These are phyloP conservation scores for Thalassiosira profunda DNA, from an alignment of 108 stramenopile species.

Conservation along the genomic window DNA sequence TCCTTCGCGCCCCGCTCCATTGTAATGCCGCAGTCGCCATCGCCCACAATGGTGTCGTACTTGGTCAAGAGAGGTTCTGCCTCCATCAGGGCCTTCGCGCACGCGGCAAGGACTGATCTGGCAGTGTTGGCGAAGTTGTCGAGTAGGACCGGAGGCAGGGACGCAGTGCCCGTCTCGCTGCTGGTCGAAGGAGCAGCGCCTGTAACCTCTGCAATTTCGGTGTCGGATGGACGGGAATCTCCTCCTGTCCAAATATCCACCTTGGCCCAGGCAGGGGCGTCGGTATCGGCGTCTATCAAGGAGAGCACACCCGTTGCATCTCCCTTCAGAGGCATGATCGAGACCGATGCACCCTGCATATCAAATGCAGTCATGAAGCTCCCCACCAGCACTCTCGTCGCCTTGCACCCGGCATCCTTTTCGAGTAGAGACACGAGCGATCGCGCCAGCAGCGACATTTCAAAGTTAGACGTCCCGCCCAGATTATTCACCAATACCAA, in stretches of 20 bases:
- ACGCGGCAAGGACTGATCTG: constrained; percentile 28
- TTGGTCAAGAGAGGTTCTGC: constrained; percentile 87
- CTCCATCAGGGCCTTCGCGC: constrained; percentile 64
- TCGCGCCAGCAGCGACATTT: constrained; percentile 89
- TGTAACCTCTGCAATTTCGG: constrained; percentile 60
- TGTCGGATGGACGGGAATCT: constrained; percentile 51
- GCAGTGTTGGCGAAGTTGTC: constrained; percentile 42
- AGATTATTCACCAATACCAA: constrained; percentile 94
- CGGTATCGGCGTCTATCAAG: constrained; percentile 84
- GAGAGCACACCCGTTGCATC: constrained; percentile 44
- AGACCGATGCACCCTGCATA: constrained; percentile 95
- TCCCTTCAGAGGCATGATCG: constrained; percentile 74
- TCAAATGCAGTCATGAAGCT: constrained; percentile 97
- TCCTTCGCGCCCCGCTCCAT: constrained; percentile 95
- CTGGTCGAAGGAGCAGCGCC: constrained; percentile 8
- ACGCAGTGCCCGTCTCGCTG: background rate
- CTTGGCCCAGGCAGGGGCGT: constrained; percentile 86
- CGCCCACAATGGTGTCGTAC: constrained; percentile 95
- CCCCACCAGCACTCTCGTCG: constrained; percentile 81
- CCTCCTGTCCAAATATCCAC: constrained; percentile 58
- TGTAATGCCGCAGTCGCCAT: constrained; percentile 98
- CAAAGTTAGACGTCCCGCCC: constrained; percentile 95
- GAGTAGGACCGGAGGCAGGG: constrained; percentile 53
- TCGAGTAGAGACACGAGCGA: constrained; percentile 66
- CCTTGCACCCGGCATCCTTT: constrained; percentile 52